Conservation (phyloP, 805 yeast species). For the Yamadazyma insecticola region DNA sequence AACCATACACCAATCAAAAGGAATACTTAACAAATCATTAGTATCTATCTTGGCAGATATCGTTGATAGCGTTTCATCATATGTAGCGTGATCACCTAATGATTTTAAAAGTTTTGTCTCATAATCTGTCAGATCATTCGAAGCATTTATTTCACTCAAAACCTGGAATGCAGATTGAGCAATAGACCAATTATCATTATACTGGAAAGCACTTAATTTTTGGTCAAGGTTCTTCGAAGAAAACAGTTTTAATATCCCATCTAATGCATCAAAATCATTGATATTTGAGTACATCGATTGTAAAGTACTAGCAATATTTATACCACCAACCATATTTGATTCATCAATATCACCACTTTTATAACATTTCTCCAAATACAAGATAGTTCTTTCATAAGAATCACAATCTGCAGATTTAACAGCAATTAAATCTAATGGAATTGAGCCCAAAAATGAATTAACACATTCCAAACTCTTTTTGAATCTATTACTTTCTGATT, state of each 20-base stretch:
- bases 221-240: slow-evolving; percentile 69
- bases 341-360: slow-evolving; percentile 19
- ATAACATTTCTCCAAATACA: slow-evolving; percentile 76
- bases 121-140: slow-evolving; percentile 26
- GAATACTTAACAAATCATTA: slow-evolving; percentile 21
- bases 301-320: slow-evolving; percentile 35
- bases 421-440: slow-evolving; percentile 72
- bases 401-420: slow-evolving; percentile 75
- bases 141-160: slow-evolving; percentile 39
- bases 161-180: slow-evolving; percentile 84
- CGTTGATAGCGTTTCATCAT: slow-evolving; percentile 57
- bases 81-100: slow-evolving; percentile 69
- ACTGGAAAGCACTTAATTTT: slow-evolving; percentile 75
- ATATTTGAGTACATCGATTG: slow-evolving; percentile 80
- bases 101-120: slow-evolving; percentile 61
- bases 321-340: neutral
- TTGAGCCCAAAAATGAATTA: slow-evolving; percentile 43
- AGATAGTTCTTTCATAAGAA: slow-evolving; percentile 80
- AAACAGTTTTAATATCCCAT: slow-evolving; percentile 74
- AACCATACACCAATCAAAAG: slow-evolving; percentile 56
- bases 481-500: slow-evolving; percentile 8
- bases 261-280: slow-evolving; percentile 85
- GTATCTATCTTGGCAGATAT: slow-evolving; percentile 33
- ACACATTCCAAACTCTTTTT: slow-evolving; percentile 26
- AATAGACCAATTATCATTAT: slow-evolving; percentile 79